Conservation (phyloP, 139 green algal species). For the Volvox reticuliferus region DNA sequence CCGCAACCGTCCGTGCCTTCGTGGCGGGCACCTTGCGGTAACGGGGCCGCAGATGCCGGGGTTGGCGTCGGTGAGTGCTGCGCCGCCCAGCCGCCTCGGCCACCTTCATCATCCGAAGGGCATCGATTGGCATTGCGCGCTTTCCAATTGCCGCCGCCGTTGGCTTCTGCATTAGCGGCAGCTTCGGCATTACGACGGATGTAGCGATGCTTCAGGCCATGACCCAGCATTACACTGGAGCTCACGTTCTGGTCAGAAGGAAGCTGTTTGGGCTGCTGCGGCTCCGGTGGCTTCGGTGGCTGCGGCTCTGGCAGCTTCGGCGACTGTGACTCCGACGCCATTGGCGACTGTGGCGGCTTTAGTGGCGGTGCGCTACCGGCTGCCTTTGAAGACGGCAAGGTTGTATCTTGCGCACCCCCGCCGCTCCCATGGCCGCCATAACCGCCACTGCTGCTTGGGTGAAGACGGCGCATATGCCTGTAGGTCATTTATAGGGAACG, state of each 20-base stretch:
- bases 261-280: not conserved
- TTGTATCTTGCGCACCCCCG: not conserved
- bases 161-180: not conserved
- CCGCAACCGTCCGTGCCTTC: not conserved
- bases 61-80: not conserved
- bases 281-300: not conserved
- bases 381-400: too few species aligned
- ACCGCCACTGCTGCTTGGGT: not conserved
- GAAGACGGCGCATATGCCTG: not conserved
- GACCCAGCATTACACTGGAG: not conserved
- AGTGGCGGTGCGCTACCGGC: too few species aligned
- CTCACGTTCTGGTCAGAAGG: not conserved
- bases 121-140: not conserved
- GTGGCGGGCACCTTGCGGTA: not conserved
- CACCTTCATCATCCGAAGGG: not conserved
- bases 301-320: not conserved
- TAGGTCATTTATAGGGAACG: not conserved
- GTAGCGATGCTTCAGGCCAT: conserved; percentile 6
- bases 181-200: not conserved
- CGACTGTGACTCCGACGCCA: not conserved
- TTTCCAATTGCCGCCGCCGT: not conserved
- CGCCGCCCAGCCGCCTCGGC: not conserved
- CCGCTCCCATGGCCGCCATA: not conserved
- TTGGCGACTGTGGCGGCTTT: not conserved
- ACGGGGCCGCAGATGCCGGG: not conserved